Evolutionary conservation across 208 protist genomes (phyloP).

Genomic region (Vickermania ingenoplastis): DNA sequence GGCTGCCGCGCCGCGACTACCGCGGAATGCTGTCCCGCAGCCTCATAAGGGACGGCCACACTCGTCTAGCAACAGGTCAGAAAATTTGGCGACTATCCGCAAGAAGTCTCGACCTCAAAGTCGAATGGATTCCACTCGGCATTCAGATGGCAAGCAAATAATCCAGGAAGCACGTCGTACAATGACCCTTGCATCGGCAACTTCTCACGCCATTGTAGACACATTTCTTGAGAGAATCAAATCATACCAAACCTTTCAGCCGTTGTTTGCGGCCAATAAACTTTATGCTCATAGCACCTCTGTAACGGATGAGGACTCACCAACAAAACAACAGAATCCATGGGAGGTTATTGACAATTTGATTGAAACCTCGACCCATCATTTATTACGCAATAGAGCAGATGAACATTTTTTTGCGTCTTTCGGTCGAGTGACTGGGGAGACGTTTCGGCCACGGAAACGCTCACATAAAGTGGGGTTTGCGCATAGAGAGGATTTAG

Average conservation of each 20-base stretch:
- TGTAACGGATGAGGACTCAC: background rate
- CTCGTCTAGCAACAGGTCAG: background rate
- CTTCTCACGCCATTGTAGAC: conserved; percentile 21
- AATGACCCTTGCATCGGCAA: conserved; percentile 21
- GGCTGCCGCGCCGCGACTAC: background rate
- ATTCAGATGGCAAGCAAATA: conserved; percentile 6
- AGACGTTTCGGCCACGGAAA: background rate
- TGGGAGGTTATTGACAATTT: conserved; percentile 36
- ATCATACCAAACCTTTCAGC: conserved; percentile 55
- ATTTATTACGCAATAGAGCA: conserved; percentile 28
- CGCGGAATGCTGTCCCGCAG: background rate
- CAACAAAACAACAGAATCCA: conserved; percentile 4
- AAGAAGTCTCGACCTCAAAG: conserved; percentile 1
- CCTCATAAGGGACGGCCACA: background rate
- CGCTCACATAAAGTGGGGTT: background rate
- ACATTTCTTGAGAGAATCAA: conserved; percentile 38
- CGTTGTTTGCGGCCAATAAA: conserved; percentile 26
- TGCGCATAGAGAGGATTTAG: background rate
- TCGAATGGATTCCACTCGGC: conserved; percentile 1
- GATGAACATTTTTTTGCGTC: conserved; percentile 34
- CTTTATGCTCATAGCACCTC: conserved; percentile 1
- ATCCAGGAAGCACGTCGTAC: conserved; percentile 22
- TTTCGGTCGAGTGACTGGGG: conserved; percentile 9
- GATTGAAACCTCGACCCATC: conserved; percentile 21
- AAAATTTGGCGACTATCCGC: background rate